Percentiles rank a stretch among this genome's conserved stretches.
phyloP scores from a whole-genome alignment of 805 yeast species.

The Saturnispora quitensis region DNA sequence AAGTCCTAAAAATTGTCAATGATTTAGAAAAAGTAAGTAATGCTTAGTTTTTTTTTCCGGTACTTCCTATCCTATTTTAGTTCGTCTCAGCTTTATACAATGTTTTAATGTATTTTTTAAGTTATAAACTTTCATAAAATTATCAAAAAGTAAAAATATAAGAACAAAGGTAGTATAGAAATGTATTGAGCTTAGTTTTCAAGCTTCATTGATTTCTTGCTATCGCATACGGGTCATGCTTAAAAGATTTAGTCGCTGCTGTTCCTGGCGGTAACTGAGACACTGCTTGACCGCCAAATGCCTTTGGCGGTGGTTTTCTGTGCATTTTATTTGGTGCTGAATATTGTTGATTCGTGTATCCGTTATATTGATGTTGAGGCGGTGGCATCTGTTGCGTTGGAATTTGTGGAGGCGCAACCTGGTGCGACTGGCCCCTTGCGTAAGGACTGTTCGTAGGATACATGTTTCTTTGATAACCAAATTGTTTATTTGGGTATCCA shows the following conservation, averaged over 20 bases:
- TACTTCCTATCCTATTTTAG: neutral
- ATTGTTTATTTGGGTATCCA: constrained; percentile 8
- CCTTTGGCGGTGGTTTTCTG: constrained; percentile 11
- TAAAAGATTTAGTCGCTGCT: constrained; percentile 14
- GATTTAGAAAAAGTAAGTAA: constrained; percentile 17
- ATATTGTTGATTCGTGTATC: constrained; percentile 12
- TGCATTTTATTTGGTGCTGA: constrained; percentile 9
- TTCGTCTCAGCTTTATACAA: neutral
- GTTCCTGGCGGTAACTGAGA: constrained; percentile 5
- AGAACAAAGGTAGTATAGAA: neutral
- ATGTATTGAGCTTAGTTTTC: neutral
- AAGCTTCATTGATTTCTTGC: constrained; percentile 7
- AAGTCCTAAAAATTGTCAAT: constrained; percentile 27
- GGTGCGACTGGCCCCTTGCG: constrained; percentile 10
- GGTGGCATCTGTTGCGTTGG: neutral
- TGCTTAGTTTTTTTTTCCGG: neutral
- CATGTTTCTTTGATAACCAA: constrained; percentile 12
- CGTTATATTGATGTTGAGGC: constrained; percentile 7
- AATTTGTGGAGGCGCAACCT: constrained; percentile 6
- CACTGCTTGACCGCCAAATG: constrained; percentile 10
- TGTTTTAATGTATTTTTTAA: neutral
- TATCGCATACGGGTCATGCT: constrained; percentile 22
- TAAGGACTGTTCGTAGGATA: constrained; percentile 14
- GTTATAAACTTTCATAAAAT: neutral
- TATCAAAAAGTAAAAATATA: neutral